phyloP scores from a whole-genome alignment of 148 eudicot genomes.

The Fagopyrum esculentum region DNA sequence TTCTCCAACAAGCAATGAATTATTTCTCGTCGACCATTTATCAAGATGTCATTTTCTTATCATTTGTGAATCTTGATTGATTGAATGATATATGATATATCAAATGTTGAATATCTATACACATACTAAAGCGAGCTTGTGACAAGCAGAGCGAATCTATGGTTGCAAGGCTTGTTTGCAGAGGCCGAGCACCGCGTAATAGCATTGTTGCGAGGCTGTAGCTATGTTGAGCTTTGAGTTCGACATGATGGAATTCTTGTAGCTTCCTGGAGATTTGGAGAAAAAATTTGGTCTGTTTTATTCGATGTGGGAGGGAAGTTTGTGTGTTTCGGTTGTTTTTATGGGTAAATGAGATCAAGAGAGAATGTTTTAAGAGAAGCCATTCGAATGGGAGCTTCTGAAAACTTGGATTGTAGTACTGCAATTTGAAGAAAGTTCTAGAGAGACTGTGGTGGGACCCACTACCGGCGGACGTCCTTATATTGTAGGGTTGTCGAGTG shows the following conservation, averaged over 20 bases:
- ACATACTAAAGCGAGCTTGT: slow-evolving; percentile 6
- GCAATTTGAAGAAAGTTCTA: slow-evolving; percentile 8
- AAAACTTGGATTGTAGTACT: too few species aligned
- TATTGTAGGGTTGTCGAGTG: neutral
- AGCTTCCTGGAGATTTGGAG: neutral
- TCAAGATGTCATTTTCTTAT: too few species aligned
- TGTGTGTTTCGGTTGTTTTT: neutral
- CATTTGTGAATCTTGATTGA: too few species aligned
- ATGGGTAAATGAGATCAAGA: too few species aligned
- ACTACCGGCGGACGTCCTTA: neutral
- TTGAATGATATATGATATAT: neutral
- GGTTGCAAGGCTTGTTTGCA: neutral
- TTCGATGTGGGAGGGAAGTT: neutral
- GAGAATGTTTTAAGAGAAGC: neutral
- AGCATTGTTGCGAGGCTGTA: neutral
- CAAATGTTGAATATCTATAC: neutral
- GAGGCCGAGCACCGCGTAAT: neutral
- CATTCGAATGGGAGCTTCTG: neutral
- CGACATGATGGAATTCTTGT: neutral
- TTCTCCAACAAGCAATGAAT: neutral
- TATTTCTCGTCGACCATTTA: neutral
- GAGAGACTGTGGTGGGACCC: neutral
- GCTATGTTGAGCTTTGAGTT: neutral
- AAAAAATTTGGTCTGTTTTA: neutral
- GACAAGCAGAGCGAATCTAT: neutral